These are phyloP conservation scores for Ashbya aceris DNA, from an alignment of 1,139 yeast genomes.

Conservation along the genomic window DNA sequence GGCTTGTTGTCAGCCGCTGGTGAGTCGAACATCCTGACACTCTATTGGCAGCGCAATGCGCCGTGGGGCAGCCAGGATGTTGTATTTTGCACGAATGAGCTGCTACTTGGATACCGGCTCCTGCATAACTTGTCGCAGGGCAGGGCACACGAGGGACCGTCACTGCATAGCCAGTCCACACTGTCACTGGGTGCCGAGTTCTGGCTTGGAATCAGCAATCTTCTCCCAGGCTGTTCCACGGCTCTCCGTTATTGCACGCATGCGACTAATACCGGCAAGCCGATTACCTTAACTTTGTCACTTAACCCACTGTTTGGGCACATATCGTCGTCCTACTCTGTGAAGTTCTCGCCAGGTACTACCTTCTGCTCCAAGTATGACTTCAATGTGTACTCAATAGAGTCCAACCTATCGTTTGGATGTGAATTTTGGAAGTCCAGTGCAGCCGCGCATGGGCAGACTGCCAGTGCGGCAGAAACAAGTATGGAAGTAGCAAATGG, in stretches of 20 bases:
- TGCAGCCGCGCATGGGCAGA: not conserved
- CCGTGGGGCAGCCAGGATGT: slow-evolving; percentile 64
- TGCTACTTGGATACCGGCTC: slow-evolving; percentile 74
- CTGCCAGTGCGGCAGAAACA: too few relatives aligned
- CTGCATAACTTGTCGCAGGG: slow-evolving; percentile 53
- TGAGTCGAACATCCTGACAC: slow-evolving; percentile 47
- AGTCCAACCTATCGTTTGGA: slow-evolving; percentile 79
- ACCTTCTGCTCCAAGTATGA: slow-evolving; percentile 82
- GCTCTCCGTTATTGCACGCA: slow-evolving; percentile 80
- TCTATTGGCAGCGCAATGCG: slow-evolving; percentile 61
- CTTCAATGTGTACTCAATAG: slow-evolving; percentile 84
- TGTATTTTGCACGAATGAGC: slow-evolving; percentile 81
- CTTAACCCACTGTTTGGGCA: slow-evolving; percentile 90
- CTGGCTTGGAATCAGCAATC: slow-evolving; percentile 78
- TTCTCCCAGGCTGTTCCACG: slow-evolving; percentile 79
- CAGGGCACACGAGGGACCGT: slow-evolving; percentile 21
- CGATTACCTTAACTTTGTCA: slow-evolving; percentile 78
- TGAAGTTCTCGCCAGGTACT: slow-evolving; percentile 66
- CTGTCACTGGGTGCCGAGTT: slow-evolving; percentile 75
- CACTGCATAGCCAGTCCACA: slow-evolving; percentile 35
- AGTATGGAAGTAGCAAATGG: too few relatives aligned
- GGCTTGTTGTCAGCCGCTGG: slow-evolving; percentile 59
- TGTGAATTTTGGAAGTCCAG: slow-evolving; percentile 61
- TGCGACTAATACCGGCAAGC: slow-evolving; percentile 80
- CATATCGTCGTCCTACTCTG: slow-evolving; percentile 78